Evolutionary conservation across 306 rosid genomes (phyloP), one percentile per base, ranked within the genome.

Genomic region (Pterocarpus santalinus): DNA sequence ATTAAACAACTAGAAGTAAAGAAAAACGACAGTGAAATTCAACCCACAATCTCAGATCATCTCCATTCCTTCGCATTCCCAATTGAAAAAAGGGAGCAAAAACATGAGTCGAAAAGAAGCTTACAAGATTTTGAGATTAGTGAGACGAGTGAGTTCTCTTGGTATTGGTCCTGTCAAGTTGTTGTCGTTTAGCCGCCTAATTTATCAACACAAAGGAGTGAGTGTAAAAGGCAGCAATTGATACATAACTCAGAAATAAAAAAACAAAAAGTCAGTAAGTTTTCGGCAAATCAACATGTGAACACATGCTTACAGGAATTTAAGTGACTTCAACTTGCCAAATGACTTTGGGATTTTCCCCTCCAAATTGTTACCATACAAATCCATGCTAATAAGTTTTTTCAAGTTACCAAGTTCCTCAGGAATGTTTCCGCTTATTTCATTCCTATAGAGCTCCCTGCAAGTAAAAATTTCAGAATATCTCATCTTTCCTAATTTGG

Each of bases 381-480:
- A 55, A 90, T 95, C 99, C 97, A 95, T 81, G 91, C 98, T 94
- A 52, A 93, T 77, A 49, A 95, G 96, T 39, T 76, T 68, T 77
- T 90, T 86, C 86, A 95, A 83, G 38, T 88, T 91, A 9, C 98
- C 94, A 72, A 95, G 81, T 79, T 89, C 98, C 72, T 76, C 9
- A 65, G 99, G 99, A 84, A 95, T 85, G 76, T 88, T 80, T 44
- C 99, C 99, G 35, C 74, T 84, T 16, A 95, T 67, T 32, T 89
- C 90, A 85, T 93, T 95, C 86, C 78, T 83, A 57, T 95, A 95
- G 78, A 95, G 97, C 85, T 93, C 99, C 93, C 98, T 95, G 91
- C 75, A 89, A 81, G 56, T 3, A 75, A 81, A 16, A 57, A 83
- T 55, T 61, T 62, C 41, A 79, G 61, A 80, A 81, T 75, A 81